phyloP scores from a whole-genome alignment of 2,329 filamentous ascomycete species.

The Ophiostoma ulmi region DNA sequence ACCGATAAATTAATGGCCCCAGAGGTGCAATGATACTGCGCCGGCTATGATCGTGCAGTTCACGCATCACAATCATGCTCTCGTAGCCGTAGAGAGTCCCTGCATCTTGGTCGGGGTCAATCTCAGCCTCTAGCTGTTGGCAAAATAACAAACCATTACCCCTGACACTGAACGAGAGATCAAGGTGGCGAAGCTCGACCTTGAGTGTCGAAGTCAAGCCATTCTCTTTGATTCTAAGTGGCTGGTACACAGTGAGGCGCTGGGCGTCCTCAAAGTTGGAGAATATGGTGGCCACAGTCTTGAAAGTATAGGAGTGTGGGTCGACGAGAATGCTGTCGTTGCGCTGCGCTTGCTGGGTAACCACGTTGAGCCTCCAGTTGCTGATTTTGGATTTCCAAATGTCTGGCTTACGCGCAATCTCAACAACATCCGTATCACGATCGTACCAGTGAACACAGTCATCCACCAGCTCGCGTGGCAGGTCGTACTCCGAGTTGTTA shows the following conservation, averaged over 20 bases:
- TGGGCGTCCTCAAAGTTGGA: slow-evolving; percentile 43
- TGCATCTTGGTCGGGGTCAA: slow-evolving; percentile 54
- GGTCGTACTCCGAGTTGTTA: slow-evolving; percentile 38
- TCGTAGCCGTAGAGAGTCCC: slow-evolving; percentile 56
- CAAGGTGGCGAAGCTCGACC: slow-evolving; percentile 48
- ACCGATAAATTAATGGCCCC: slow-evolving; percentile 35
- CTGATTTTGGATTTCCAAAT: slow-evolving; percentile 31
- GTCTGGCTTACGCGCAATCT: slow-evolving; percentile 40
- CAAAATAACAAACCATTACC: slow-evolving; percentile 40
- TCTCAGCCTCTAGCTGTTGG: slow-evolving; percentile 44
- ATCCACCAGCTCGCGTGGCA: slow-evolving; percentile 48
- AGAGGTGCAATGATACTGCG: slow-evolving; percentile 53
- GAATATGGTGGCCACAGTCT: slow-evolving; percentile 43
- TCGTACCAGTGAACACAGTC: slow-evolving; percentile 59
- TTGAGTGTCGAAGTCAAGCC: neutral
- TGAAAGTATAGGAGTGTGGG: slow-evolving; percentile 41
- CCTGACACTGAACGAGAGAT: slow-evolving; percentile 52
- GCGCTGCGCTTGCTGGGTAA: slow-evolving; percentile 15
- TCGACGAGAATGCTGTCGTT: slow-evolving; percentile 42
- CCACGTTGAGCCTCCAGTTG: neutral
- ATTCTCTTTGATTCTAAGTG: slow-evolving; percentile 34
- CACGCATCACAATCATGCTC: slow-evolving; percentile 54
- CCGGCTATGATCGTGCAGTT: slow-evolving; percentile 34
- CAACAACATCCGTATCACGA: slow-evolving; percentile 37
- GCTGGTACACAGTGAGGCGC: slow-evolving; percentile 46